A percentile compares a stretch with the other conserved stretches of the same genome.
Evolutionary conservation across 1,284 basidiomycete species (phyloP).

Genomic region (Melampsora medusae): DNA sequence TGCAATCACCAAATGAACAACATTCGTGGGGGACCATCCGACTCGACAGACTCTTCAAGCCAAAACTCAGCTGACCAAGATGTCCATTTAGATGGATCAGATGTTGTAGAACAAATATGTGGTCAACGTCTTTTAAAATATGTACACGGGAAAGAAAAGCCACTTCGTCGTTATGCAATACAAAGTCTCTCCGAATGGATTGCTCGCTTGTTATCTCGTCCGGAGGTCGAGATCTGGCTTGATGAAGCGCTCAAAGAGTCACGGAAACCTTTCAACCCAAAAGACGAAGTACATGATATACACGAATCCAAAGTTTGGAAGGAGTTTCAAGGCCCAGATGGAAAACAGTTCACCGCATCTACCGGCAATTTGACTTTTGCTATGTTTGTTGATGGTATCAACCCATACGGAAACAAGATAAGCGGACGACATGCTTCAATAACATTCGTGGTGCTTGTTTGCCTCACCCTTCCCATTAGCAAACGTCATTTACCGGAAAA

Average conservation of each 20-base stretch:
- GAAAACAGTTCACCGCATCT: not conserved
- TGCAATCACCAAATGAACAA: no score
- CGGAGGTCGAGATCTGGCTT: not conserved
- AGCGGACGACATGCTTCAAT: not conserved
- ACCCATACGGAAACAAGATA: conserved; percentile 16
- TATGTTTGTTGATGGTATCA: conserved; percentile 39
- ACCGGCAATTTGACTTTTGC: conserved; percentile 1
- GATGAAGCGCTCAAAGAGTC: not conserved
- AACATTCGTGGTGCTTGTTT: conserved; percentile 25
- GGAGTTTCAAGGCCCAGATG: not conserved
- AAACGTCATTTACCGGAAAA: conserved; percentile 46
- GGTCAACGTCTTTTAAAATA: no score
- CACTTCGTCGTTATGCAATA: not conserved
- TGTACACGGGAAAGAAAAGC: not conserved
- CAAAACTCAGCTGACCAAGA: no score
- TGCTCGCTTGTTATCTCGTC: conserved; percentile 3
- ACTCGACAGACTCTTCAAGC: no score
- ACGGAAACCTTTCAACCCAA: not conserved
- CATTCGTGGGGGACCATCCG: no score
- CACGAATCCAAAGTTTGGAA: conserved; percentile 9
- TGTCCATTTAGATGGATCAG: no score
- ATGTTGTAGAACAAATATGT: no score
- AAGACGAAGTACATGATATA: not conserved
- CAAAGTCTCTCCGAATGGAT: conserved; percentile 2
- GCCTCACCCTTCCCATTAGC: conserved; percentile 40